Base-by-base conservation (phyloP, 139 green algal species). In the Chlamydomonas sp. region DNA sequence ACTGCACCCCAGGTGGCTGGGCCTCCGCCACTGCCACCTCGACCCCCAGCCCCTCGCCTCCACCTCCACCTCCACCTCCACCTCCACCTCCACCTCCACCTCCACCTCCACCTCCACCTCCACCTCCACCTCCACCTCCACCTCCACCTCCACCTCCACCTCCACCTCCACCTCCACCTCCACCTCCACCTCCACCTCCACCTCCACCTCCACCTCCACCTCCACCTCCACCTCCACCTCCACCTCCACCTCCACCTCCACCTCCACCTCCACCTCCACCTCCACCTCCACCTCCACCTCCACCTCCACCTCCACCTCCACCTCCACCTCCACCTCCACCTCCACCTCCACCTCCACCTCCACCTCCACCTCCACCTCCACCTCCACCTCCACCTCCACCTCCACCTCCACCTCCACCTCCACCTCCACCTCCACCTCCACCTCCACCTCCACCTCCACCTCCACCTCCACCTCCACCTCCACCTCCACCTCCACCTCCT, bases 1-100 rank as follows among this genome's bases (percentile, higher is more conserved):
- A 16, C 92, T 94, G 2, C 78, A 79, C 14, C 81, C 98, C 64
- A 78, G 77, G 15, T 98, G 96, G 96, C 92, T 98, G 80, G 96
- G 96, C 4, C 83, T 96, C 5, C 88, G 89, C 3, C 69, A 63
- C 15, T 63, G 67, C 17, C 94, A 96, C 69, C n/a, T 96, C 94
- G 71, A 91, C 93, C 88, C 72, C 18, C 14, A 73, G 14, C 9
- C 6, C 67, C 67, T 73, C 14, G 12, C 67, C 14, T 15, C 67
- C 6, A 87, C 71, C 82, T 16, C 68, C 71, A 81, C 31, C 74
- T 62, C 7, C 59, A 20, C 17, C 72, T 72, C 2, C 73, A 89
- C 76, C 68, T 75, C 68, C 68, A 75, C 68, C 68, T 75, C 68
- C 68, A 75, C 68, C 68, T 75, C 68, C 68, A 75, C 68, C 68